Percentiles rank a stretch among this genome's conserved stretches.
Evolutionary conservation across 2,329 filamentous ascomycete genomes (phyloP).

Genomic region (Ophiostoma angusticollis): DNA sequence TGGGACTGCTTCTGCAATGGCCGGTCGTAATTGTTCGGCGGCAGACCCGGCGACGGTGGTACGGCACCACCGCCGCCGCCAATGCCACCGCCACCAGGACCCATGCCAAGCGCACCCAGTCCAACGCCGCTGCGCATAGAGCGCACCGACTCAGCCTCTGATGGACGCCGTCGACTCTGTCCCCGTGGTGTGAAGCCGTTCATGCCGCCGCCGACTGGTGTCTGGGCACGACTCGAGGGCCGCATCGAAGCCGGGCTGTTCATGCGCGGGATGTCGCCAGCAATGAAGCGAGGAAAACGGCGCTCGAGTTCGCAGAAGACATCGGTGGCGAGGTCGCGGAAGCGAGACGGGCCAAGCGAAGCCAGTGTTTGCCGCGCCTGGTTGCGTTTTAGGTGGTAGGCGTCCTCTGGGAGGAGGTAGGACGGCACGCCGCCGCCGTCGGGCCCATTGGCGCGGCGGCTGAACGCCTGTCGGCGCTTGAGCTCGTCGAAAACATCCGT

Average conservation of each 20-base stretch:
- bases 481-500: constrained; percentile 97
- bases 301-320: constrained; percentile 92
- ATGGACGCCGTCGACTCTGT: constrained; percentile 42
- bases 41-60: constrained; percentile 46
- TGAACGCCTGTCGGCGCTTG: constrained; percentile 64
- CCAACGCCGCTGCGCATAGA: constrained; percentile 23
- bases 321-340: constrained; percentile 85
- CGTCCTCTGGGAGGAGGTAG: constrained; percentile 70
- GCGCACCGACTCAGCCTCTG: constrained; percentile 49
- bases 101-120: constrained; percentile 13
- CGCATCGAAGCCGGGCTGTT: constrained; percentile 57
- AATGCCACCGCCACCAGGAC: constrained; percentile 13
- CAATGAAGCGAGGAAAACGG: constrained; percentile 70
- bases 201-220: constrained; percentile 44
- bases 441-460: constrained; percentile 37
- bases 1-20: constrained; percentile 84
- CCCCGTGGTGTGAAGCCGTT: constrained; percentile 34
- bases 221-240: constrained; percentile 46
- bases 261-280: constrained; percentile 52
- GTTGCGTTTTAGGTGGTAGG: constrained; percentile 93
- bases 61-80: constrained; percentile 22
- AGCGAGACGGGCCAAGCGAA: constrained; percentile 73
- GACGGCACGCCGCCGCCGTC: constrained; percentile 44
- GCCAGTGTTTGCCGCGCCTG: constrained; percentile 93
- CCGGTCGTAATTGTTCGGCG: constrained; percentile 54